Conservation (phyloP, 306 rosid species). For the Casuarina cunninghamiana region DNA sequence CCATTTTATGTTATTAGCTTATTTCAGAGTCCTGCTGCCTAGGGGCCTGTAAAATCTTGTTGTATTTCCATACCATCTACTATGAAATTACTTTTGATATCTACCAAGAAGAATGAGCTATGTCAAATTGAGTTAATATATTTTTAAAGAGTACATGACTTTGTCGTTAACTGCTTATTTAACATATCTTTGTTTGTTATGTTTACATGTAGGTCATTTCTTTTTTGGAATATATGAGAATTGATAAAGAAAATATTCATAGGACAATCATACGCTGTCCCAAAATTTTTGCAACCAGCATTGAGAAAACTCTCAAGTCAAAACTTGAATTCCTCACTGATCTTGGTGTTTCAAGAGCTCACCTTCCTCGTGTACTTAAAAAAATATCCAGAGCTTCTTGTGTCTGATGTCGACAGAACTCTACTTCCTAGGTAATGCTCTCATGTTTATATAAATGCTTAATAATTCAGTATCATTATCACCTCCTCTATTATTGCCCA, state of each 20-base stretch:
- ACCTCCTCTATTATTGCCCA: too few relatives aligned
- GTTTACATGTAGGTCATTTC: conserved; percentile 53
- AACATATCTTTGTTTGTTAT: conserved; percentile 19
- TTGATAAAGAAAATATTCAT: conserved; percentile 61
- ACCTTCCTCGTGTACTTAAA: conserved; percentile 64
- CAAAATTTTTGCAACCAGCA: conserved; percentile 73
- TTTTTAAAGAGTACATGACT: neutral
- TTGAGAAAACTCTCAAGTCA: conserved; percentile 56
- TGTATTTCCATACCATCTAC: neutral
- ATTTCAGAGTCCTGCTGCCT: neutral
- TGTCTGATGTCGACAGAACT: conserved; percentile 62
- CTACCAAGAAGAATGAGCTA: neutral
- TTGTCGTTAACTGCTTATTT: conserved; percentile 15
- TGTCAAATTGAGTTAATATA: conserved; percentile 8
- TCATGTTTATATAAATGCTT: neutral
- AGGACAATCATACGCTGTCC: conserved; percentile 75
- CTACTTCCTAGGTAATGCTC: conserved; percentile 65
- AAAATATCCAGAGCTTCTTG: conserved; percentile 84
- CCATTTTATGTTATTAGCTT: neutral
- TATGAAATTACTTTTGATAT: neutral
- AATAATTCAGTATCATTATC: too few relatives aligned
- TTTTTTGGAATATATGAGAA: conserved; percentile 63
- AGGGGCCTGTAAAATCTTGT: neutral
- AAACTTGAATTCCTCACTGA: conserved; percentile 68
- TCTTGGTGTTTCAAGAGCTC: conserved; percentile 53